Conservation (phyloP, 805 yeast species). For the Saturnispora diversa region DNA sequence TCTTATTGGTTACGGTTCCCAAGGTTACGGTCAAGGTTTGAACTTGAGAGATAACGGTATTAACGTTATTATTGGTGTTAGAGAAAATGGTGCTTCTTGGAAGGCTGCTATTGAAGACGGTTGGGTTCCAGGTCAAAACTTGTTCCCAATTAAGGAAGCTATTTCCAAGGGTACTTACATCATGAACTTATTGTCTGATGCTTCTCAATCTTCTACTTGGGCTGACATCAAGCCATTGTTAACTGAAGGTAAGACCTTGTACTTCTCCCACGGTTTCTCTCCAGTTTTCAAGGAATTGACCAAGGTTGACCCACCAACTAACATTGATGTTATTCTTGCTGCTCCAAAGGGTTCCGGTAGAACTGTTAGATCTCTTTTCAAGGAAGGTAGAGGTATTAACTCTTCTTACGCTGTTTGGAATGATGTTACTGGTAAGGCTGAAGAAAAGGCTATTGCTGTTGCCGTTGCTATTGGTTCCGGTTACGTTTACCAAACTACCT, state of each 20-base stretch:
- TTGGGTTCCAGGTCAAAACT: slow-evolving; percentile 99
- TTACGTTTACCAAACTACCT: slow-evolving; percentile 99
- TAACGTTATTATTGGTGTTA: slow-evolving; percentile 95
- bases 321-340: slow-evolving; percentile 94
- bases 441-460: slow-evolving; percentile 96
- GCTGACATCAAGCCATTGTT: slow-evolving; percentile 73
- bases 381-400: slow-evolving; percentile 99
- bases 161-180: slow-evolving; percentile 83
- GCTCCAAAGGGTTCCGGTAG: slow-evolving; percentile 99
- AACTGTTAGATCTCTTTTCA: slow-evolving; percentile 97
- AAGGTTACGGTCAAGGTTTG: slow-evolving; percentile 99
- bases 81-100: slow-evolving; percentile 99
- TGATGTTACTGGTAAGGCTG: slow-evolving; percentile 98
- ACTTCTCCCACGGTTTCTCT: slow-evolving; percentile 99
- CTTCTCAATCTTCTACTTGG: slow-evolving; percentile 99
- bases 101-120: slow-evolving; percentile 99
- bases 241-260: slow-evolving; percentile 95
- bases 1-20: slow-evolving; percentile 98
- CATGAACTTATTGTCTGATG: slow-evolving; percentile 98
- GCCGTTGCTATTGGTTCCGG: slow-evolving; percentile 99
- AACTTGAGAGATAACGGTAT: slow-evolving; percentile 99
- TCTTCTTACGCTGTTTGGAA: slow-evolving; percentile 99
- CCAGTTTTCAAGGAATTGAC: slow-evolving; percentile 98
- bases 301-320: slow-evolving; percentile 88
- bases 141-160: slow-evolving; percentile 93